Base-by-base conservation (phyloP, 441 rosid genomes). In the Viola pubescens region DNA sequence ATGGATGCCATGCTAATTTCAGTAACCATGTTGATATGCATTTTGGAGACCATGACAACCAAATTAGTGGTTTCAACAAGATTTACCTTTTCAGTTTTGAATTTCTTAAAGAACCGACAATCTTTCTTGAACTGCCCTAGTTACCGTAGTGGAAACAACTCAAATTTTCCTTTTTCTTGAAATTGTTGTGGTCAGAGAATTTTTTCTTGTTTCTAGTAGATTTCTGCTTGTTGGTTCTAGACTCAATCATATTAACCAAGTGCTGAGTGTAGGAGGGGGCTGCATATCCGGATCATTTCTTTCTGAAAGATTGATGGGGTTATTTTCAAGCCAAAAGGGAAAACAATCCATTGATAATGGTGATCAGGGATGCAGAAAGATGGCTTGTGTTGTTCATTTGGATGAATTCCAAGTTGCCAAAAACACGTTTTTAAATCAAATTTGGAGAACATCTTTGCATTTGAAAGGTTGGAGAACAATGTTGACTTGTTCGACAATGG, bases 1-100 rank as follows among this genome's bases (percentile, higher is more conserved):
- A 9, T 45, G 1, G 38, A 12, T 12, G 46, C 60, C 47, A 63
- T 58, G 26, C 46, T 13, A 3, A 38, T 5, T 50, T 51, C 10
- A 14, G 11, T 55, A 2, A 70, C 11, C 48, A 64, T 50, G 2
- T 49, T 6, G 48, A 11, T 43, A 34, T 53, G 34, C 43, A 62
- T 10, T 12, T 34, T 3, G 1, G 43, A 19, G 19, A 63, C 41
- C 67, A 63, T 55, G 0, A 9, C 42, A 19, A 56, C 19, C 7
- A 16, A 56, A 10, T 1, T 60, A 34, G 3, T 1, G 4, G 1
- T 0, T 4, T 10, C 14, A 9, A 7, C 2, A 2, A 0, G 1
- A 1, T 0, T 0, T 11, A 10, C 2, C 10, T 3, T 4, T 2
- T 9, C 51, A 0, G 37, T 4, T 14, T 53, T 14, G 0, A 26